Percentiles rank a stretch among this genome's conserved stretches.
These are phyloP conservation scores for Fraxinus floribunda DNA, from an alignment of 305 asterid genomes.

Conservation along the genomic window DNA sequence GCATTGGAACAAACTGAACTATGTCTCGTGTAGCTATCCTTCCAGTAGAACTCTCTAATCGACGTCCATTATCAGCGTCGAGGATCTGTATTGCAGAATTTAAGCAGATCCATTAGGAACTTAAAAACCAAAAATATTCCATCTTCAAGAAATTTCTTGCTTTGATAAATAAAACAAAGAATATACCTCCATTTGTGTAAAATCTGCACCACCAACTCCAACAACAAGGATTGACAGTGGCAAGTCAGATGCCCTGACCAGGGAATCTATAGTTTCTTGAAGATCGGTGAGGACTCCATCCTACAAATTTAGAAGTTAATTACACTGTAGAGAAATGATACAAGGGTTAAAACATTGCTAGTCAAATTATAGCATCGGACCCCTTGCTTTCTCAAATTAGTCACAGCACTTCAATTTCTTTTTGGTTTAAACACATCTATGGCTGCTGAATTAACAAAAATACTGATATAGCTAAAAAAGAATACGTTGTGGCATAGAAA, in stretches of 20 bases:
- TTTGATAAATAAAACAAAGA: neutral
- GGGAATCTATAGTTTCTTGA: conserved; percentile 59
- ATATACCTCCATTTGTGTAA: conserved; percentile 72
- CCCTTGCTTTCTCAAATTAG: neutral
- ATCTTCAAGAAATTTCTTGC: neutral
- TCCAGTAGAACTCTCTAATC: conserved; percentile 67
- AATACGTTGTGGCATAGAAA: neutral
- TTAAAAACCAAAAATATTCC: neutral
- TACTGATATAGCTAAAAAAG: neutral
- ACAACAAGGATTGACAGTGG: conserved; percentile 75
- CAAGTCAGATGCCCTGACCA: conserved; percentile 70
- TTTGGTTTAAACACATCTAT: neutral
- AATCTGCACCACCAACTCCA: conserved; percentile 80
- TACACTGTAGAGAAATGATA: neutral
- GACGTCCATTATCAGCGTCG: conserved; percentile 69
- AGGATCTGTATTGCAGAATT: conserved; percentile 42
- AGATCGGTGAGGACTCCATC: conserved; percentile 73
- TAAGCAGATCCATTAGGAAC: neutral
- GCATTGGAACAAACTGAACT: conserved; percentile 89
- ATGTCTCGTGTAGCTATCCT: conserved; percentile 79
- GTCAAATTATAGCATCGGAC: neutral
- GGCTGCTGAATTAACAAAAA: neutral
- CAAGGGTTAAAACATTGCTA: neutral
- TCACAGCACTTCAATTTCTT: neutral
- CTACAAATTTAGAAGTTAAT: conserved; percentile 28